These are phyloP conservation scores for Nicotiana obtusifolia DNA, from an alignment of 257 asterid genomes.

Conservation along the genomic window DNA sequence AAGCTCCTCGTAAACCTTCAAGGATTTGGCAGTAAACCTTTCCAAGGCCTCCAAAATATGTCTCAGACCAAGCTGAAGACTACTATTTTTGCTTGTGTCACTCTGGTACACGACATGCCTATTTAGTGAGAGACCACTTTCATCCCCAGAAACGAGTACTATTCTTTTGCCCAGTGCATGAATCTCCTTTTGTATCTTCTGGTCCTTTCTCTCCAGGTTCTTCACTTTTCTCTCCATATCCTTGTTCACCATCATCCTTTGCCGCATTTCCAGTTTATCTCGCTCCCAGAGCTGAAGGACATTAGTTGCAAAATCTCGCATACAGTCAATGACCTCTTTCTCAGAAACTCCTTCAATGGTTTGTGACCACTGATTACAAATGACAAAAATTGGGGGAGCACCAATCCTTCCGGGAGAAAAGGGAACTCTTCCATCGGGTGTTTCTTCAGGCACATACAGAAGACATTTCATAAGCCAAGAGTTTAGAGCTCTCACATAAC, in stretches of 20 bases:
- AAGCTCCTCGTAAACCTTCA: conserved; percentile 74
- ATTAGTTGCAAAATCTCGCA: conserved; percentile 65
- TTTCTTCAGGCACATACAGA: conserved; percentile 86
- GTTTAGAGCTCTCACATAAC: conserved; percentile 62
- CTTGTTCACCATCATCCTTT: conserved; percentile 55
- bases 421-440: conserved; percentile 77
- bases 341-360: conserved; percentile 68
- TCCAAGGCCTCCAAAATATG: conserved; percentile 89
- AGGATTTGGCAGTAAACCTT: conserved; percentile 49
- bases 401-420: conserved; percentile 93
- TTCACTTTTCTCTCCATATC: conserved; percentile 65
- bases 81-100: conserved; percentile 64
- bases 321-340: conserved; percentile 68
- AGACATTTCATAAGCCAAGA: conserved; percentile 94
- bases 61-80: conserved; percentile 67
- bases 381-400: conserved; percentile 79
- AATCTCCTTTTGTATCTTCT: conserved; percentile 78
- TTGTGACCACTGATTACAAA: conserved; percentile 87
- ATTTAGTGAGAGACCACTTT: conserved; percentile 36
- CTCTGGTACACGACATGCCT: conserved; percentile 75
- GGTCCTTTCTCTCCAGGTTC: conserved; percentile 83
- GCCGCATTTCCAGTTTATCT: conserved; percentile 69
- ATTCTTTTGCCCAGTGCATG: conserved; percentile 70
- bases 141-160: conserved; percentile 44
- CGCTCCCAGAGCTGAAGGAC: conserved; percentile 76